Evolutionary conservation across 73 alveolate species (phyloP), one percentile per base, ranked within the genome.

Genomic region (Paramecium octaurelia): DNA sequence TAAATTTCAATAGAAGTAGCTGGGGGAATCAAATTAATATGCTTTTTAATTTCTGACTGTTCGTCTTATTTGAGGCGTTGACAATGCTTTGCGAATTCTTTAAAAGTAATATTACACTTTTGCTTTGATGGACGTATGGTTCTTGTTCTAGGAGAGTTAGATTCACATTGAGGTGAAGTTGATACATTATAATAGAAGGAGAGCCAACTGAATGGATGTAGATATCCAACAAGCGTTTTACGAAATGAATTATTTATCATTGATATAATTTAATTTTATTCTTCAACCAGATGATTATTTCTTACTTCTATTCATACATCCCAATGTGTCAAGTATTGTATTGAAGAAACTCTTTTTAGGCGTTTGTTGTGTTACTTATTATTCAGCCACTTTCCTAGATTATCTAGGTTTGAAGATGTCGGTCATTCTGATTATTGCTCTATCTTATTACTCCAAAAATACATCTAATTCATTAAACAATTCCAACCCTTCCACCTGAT

Each of bases 291-390:
- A 64, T 31, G 20, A 64, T 64, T 34, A 27, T 64, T 64, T 64
- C 84, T 64, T 64, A 31, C n/a, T 64, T 34, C 84, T 64, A 64
- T 64, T 64, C 46, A 64, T 64, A 64, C 84, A 64, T 64, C 84
- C 84, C 11, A 64, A 64, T 14, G 84, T 64, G 9, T 64, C 46
- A 3, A 64, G 84, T 64, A 64, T 64, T 31, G 84, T 64, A 64
- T 27, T 27, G 27, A 64, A 64, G 3, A 64, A 64, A 12, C 18
- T 64, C 27, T 64, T 64, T 27, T 64, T 64, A n/a, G 69, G 11
- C 6, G 69, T 54, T 34, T 64, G 12, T 42, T 34, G 4, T 7
- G 16, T 31, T 64, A 31, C 21, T 64, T 64, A 64, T 34, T 64
- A 64, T 8, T 64, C 84, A 27, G 84, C 48, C 24, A 64, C 84